Percentiles rank a stretch among this genome's conserved stretches.
These are phyloP conservation scores for Passalora sequoiae DNA, from an alignment of 2,329 filamentous ascomycete species.

Conservation along the genomic window DNA sequence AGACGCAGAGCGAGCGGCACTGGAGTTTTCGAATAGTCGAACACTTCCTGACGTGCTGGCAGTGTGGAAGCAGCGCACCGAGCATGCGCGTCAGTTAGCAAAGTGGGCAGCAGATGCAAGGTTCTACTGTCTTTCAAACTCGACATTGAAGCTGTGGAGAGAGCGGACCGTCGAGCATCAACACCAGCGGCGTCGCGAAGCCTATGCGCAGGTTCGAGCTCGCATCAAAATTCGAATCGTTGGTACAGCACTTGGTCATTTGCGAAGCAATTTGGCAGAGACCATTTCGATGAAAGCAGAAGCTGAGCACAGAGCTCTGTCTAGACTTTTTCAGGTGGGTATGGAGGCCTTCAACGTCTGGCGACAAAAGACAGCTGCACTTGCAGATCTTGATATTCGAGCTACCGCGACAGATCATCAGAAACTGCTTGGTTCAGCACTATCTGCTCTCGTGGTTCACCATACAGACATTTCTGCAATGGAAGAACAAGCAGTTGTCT, in stretches of 20 bases:
- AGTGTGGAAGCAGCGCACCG: slow-evolving; percentile 34
- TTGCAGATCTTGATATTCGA: slow-evolving; percentile 28
- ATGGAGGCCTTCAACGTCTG: slow-evolving; percentile 34
- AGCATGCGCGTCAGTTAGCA: slow-evolving; percentile 46
- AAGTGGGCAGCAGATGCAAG: slow-evolving; percentile 51
- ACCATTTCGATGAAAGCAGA: slow-evolving; percentile 38
- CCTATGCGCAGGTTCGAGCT: slow-evolving; percentile 51
- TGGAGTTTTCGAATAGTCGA: slow-evolving; percentile 40
- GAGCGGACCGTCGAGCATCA: slow-evolving; percentile 47
- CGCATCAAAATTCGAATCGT: slow-evolving; percentile 52
- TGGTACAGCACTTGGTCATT: slow-evolving; percentile 37
- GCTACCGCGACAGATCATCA: slow-evolving; percentile 29
- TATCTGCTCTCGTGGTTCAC: slow-evolving; percentile 31
- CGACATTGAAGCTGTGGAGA: slow-evolving; percentile 49
- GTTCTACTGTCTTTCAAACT: slow-evolving; percentile 52
- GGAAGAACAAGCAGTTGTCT: slow-evolving; percentile 41
- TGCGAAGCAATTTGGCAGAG: slow-evolving; percentile 34
- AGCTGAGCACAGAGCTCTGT: slow-evolving; percentile 36
- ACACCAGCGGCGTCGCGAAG: slow-evolving; percentile 50
- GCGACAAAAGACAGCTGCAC: slow-evolving; percentile 29
- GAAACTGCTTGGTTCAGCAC: slow-evolving; percentile 31
- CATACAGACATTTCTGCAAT: slow-evolving; percentile 26
- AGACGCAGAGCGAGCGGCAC: slow-evolving; percentile 35
- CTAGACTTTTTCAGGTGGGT: slow-evolving; percentile 32
- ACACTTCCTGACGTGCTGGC: slow-evolving; percentile 37